Percentiles rank a stretch among this genome's conserved stretches.
Conservation (phyloP, 441 rosid genomes). For the Eruca vesicaria region DNA sequence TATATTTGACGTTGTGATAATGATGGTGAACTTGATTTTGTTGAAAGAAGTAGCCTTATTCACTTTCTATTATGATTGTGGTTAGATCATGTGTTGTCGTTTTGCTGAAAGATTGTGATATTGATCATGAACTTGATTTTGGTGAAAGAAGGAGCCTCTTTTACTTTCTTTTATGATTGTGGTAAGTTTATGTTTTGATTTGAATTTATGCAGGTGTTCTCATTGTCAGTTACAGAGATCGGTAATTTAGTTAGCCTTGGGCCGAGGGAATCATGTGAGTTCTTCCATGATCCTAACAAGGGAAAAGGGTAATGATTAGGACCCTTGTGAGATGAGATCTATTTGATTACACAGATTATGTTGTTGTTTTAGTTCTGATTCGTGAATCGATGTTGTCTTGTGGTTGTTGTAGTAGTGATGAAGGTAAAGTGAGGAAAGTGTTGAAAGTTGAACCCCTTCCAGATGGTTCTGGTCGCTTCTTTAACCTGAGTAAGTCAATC, state of each 20-base stretch:
- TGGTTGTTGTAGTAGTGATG: conserved; percentile 56
- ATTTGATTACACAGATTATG: not conserved
- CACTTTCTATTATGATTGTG: not conserved
- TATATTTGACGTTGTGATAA: conserved; percentile 4
- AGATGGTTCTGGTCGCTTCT: conserved; percentile 94
- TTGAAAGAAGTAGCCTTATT: no score
- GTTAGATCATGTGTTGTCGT: conserved; percentile 16
- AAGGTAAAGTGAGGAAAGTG: conserved; percentile 89
- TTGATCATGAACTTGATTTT: no score
- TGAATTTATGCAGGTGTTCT: conserved; percentile 58
- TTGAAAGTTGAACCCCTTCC: conserved; percentile 95
- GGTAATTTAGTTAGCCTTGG: conserved; percentile 76
- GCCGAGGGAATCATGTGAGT: conserved; percentile 73
- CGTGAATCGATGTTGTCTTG: not conserved
- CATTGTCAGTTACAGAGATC: conserved; percentile 79
- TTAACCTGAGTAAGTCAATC: conserved; percentile 72
- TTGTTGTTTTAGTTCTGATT: not conserved
- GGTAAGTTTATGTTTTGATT: conserved; percentile 25
- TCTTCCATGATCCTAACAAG: conserved; percentile 85
- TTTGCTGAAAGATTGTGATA: no score
- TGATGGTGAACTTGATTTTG: not conserved
- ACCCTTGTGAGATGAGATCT: not conserved
- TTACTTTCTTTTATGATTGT: not conserved
- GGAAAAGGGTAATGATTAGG: conserved; percentile 69
- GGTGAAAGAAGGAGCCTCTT: not conserved